phyloP scores from a whole-genome alignment of 140 eudicot genomes.

The Artemisia princeps region DNA sequence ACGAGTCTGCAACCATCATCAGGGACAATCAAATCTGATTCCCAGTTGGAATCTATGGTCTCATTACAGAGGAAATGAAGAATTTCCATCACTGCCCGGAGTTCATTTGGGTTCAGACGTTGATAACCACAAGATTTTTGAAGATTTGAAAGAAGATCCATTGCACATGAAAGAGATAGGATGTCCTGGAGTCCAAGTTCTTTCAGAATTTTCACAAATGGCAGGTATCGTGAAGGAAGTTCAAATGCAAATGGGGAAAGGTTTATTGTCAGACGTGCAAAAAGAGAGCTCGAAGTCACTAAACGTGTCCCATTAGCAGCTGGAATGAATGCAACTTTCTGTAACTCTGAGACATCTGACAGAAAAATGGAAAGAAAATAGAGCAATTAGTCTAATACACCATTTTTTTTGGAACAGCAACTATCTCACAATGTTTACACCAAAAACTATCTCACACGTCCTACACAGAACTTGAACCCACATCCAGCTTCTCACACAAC shows the following conservation, averaged over 20 bases:
- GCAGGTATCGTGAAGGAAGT: conserved; percentile 82
- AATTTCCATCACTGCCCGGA: conserved; percentile 84
- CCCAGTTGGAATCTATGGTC: conserved; percentile 49
- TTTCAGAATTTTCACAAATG: conserved; percentile 76
- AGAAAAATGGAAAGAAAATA: not conserved
- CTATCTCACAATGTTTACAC: no score
- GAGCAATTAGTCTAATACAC: no score
- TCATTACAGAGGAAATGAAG: conserved; percentile 59
- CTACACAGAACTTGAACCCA: no score
- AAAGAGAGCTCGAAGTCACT: conserved; percentile 78
- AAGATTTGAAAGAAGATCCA: conserved; percentile 69
- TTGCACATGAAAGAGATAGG: conserved; percentile 65
- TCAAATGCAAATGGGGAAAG: conserved; percentile 98
- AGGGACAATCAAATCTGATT: conserved; percentile 70
- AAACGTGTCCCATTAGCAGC: conserved; percentile 98
- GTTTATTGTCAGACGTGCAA: conserved; percentile 69
- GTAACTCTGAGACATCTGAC: conserved; percentile 64
- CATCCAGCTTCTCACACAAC: no score
- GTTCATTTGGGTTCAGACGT: conserved; percentile 88
- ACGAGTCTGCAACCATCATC: conserved; percentile 97
- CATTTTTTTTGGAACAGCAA: no score
- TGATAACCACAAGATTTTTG: conserved; percentile 92
- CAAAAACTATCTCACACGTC: no score
- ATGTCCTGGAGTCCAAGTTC: conserved; percentile 78
- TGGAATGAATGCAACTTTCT: conserved; percentile 86